Base-by-base conservation (phyloP, 1,139 yeast species). In the Scheffersomyces titani region DNA sequence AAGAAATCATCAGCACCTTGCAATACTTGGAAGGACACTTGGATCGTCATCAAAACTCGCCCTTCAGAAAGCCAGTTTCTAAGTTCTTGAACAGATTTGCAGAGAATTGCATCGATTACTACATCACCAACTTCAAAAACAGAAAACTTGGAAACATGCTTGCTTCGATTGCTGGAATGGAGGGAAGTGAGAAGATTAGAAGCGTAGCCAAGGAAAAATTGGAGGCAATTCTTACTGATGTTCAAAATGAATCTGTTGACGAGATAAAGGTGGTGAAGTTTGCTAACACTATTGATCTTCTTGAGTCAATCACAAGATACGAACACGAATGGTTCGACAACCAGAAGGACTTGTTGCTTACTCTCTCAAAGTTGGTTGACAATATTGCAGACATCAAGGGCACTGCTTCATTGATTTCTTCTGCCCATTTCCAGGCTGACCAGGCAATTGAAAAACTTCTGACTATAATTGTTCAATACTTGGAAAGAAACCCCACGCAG, bases 31-130 rank as follows among this genome's bases (percentile, higher is more conserved):
- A 96, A 71, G 88, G 88, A 1, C 88, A 88, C 61, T 77, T 96
- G 63, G 89, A 97, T 60, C 88, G 98, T 50, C 92, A 90, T 63
- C 91, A 90, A 58, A 82, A 80, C 54, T 92, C 98, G 1, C 99
- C 99, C 5, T 92, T 96, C 76, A 82, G 99, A 63, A 82, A 80
- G n/a, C 98, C 99, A 3, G 85, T 94, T 54, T 94, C 97, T 4
- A 90, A 89, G 68, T 96, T 90, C 67, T 78, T 94, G 73, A 87
- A 92, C 70, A 78, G 97, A 59, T 94, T 93, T 71, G 86, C 96
- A 2, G 85, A 82, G 40, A 90, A 93, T 61, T 84, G 96, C 3
- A 78, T 88, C 59, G 86, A 85, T 47, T 92, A 88, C 68, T 92
- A 90, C 73, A 75, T 84, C 52, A 83, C 83, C 20, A 88, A 89